Evolutionary conservation across 768 basidiomycete species (phyloP).

Genomic region (Rhodotorula taiwanensis): DNA sequence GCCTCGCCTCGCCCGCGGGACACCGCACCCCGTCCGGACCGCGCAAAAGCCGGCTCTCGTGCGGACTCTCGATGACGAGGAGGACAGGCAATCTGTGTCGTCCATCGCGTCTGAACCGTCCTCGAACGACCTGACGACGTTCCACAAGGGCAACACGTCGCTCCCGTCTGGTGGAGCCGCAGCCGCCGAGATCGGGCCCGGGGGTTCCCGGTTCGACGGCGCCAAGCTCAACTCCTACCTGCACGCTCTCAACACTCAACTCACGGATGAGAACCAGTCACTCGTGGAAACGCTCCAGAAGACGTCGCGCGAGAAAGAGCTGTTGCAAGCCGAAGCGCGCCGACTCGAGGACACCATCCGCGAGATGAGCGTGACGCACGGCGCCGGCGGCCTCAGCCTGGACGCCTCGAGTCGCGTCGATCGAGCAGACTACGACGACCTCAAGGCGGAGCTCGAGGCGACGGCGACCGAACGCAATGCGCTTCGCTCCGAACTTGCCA

Average conservation of each 20-base stretch:
- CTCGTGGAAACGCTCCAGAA: conserved; percentile 46
- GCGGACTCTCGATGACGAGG: background rate
- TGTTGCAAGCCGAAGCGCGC: conserved; percentile 3
- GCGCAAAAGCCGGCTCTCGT: background rate
- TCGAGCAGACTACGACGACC: conserved; percentile 2
- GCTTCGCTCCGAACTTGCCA: conserved; percentile 12
- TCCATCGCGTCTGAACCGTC: conserved; percentile 69
- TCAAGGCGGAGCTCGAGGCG: conserved; percentile 31
- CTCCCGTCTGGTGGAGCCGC: conserved; percentile 60
- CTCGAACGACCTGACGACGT: conserved; percentile 77
- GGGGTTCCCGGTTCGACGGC: conserved; percentile 57
- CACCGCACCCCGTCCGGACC: conserved; percentile 54
- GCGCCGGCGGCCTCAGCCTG: conserved; percentile 11
- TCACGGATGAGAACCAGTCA: conserved; percentile 77
- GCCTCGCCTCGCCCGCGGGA: conserved; percentile 60
- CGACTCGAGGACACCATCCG: conserved; percentile 17
- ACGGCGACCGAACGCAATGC: conserved; percentile 11
- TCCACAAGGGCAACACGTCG: conserved; percentile 68
- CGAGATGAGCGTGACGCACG: conserved; percentile 29
- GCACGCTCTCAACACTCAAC: conserved; percentile 70
- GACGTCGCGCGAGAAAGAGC: conserved; percentile 16
- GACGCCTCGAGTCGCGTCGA: background rate
- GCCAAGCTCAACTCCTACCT: conserved; percentile 77
- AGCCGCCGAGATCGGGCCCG: conserved; percentile 50
- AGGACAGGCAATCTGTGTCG: conserved; percentile 34